Percentiles rank a stretch among this genome's conserved stretches.
Conservation (phyloP, 164 flowering plant genomes). For the Berberis vulgaris region DNA sequence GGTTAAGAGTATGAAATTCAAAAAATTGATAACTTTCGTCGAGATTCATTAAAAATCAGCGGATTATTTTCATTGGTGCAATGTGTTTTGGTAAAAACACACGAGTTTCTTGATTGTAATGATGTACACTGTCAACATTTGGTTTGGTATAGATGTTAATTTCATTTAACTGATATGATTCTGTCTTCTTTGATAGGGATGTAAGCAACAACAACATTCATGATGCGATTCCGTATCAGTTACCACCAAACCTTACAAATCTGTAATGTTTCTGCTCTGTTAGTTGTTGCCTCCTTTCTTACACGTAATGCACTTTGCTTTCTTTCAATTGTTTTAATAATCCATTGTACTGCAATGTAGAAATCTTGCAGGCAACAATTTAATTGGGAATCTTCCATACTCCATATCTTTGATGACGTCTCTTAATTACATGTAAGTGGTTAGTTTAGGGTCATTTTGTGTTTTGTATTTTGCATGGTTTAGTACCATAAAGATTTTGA, state of each 20-base stretch:
- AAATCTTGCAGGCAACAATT: slow-evolving; percentile 74
- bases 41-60: too few species aligned
- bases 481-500: too few species aligned
- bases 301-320: neutral
- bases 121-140: too few species aligned
- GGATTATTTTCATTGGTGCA: too few species aligned
- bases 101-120: too few species aligned
- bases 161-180: neutral
- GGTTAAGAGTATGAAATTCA: too few species aligned
- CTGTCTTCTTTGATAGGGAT: slow-evolving; percentile 44
- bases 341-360: slow-evolving; percentile 35
- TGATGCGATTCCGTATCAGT: slow-evolving; percentile 74
- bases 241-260: slow-evolving; percentile 80
- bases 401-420: slow-evolving; percentile 58
- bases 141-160: neutral
- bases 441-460: slow-evolving; percentile 5
- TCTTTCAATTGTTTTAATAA: neutral
- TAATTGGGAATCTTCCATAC: slow-evolving; percentile 81
- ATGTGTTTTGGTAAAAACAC: too few species aligned
- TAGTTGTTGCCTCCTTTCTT: slow-evolving; percentile 5
- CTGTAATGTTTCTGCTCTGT: slow-evolving; percentile 39
- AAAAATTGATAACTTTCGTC: too few species aligned
- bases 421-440: slow-evolving; percentile 66
- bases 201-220: slow-evolving; percentile 72
- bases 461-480: neutral